Evolutionary conservation across 805 yeast species (phyloP), one percentile per base, ranked within the genome.

Genomic region (Zygosaccharomyces gambellarensis): DNA sequence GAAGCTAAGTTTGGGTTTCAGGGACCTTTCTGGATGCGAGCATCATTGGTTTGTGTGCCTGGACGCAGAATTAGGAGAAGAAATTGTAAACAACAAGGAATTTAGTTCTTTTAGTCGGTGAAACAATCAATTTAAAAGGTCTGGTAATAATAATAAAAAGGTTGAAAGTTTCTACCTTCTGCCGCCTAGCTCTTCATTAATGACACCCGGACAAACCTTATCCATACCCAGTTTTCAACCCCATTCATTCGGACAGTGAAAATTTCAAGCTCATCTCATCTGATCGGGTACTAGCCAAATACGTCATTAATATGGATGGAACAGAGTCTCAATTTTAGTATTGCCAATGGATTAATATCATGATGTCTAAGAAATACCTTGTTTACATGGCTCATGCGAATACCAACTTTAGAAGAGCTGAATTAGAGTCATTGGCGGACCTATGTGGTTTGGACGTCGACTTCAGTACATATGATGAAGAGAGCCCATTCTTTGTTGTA

Each of bases 301-400:
- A 19, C 22, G 7, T 8, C 7, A 34, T 9, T 14, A 4, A 34
- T 17, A n/a, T 17, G 14, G 4, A 7, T 5, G 14, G 4, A 3
- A 17, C 22, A 34, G 21, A 34, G 4, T 34, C 6, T 34, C 10
- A 34, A 21, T 17, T 9, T 14, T 21, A 34, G 14, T 34, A 14
- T 8, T 14, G 19, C 38, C 38, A 14, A 42, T 42, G 45, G 34
- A 43, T 21, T 30, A 27, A 23, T 36, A 36, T 14, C 21, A 52
- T 52, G 49, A 10, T 25, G 34, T 31, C 23, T 29, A 63, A 61
- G 42, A 78, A 76, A 47, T 94, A 88, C 61, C 65, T 92, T 43
- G 72, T 94, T n/a, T 81, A 85, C 62, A 75, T 94, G 62, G 96
- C 96, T 3, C 97, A 90, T 68, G 78, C 83, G 38, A 90, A 89